Conservation (phyloP, 306 rosid species). For the Crataegus laevigata region DNA sequence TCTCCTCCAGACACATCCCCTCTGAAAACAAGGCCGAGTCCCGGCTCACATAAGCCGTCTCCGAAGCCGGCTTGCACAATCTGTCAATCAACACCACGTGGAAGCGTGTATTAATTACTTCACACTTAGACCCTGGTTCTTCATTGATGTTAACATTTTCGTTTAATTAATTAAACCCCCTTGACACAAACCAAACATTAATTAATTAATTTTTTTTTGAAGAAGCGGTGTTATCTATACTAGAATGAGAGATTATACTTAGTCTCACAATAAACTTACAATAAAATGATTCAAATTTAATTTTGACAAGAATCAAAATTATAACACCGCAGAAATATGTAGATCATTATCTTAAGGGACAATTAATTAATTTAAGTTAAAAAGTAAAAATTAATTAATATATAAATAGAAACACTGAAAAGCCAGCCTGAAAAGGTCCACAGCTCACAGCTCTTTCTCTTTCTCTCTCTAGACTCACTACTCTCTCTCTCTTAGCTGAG, state of each 20-base stretch:
- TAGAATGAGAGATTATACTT: no score
- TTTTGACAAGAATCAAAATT: accelerated
- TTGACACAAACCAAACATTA: background rate
- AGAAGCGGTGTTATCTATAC: no score
- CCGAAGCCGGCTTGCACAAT: background rate
- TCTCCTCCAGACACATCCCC: background rate
- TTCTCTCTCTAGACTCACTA: background rate
- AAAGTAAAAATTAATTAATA: background rate
- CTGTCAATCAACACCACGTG: background rate
- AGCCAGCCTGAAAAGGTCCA: slow-evolving; percentile 27
- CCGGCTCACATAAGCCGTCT: background rate
- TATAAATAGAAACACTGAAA: slow-evolving; percentile 10
- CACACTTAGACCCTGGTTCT: background rate
- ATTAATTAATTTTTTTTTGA: background rate
- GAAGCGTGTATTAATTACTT: slow-evolving; percentile 9
- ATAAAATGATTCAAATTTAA: accelerated
- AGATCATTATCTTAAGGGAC: accelerated
- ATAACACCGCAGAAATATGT: accelerated
- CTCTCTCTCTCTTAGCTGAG: slow-evolving; percentile 11
- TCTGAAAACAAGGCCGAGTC: background rate
- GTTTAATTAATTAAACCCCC: background rate
- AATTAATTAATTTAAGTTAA: background rate
- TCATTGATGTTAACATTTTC: background rate
- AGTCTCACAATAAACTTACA: accelerated
- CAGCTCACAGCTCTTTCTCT: slow-evolving; percentile 6